phyloP scores from a whole-genome alignment of 371 early-diverging fungal genomes.

The Apophysomyces variabilis region DNA sequence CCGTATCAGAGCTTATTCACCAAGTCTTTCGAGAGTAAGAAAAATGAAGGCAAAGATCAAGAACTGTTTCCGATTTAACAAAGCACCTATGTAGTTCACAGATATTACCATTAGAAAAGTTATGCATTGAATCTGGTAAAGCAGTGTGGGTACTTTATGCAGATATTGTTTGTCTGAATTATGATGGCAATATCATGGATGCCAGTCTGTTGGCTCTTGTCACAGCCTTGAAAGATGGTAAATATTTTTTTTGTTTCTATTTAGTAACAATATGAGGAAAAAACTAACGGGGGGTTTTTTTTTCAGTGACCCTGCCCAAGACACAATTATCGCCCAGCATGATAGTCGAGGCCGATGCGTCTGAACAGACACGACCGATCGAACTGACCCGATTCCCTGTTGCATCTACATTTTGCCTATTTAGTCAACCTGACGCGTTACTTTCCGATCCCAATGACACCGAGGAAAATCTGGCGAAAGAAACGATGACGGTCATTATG shows the following conservation, averaged over 20 bases:
- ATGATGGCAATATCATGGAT: constrained; percentile 92
- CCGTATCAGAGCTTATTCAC: constrained; percentile 79
- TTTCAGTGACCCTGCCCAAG: constrained; percentile 67
- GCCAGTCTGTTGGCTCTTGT: constrained; percentile 82
- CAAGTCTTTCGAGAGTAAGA: constrained; percentile 67
- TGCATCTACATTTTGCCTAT: constrained; percentile 70
- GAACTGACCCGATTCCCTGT: constrained; percentile 59
- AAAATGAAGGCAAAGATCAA: not conserved
- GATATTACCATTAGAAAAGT: constrained; percentile 68
- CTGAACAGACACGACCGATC: constrained; percentile 46
- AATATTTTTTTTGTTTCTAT: constrained; percentile 12
- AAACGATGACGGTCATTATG: constrained; percentile 62
- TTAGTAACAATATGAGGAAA: not conserved
- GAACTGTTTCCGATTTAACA: not conserved
- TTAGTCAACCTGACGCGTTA: constrained; percentile 57
- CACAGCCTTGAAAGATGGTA: constrained; percentile 76
- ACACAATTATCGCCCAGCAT: constrained; percentile 61
- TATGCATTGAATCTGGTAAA: constrained; percentile 84
- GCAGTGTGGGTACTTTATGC: constrained; percentile 91
- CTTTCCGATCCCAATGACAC: constrained; percentile 79
- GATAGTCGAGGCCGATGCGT: constrained; percentile 64
- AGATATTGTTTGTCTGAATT: constrained; percentile 89
- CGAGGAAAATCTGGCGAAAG: constrained; percentile 68
- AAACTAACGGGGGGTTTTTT: not conserved
- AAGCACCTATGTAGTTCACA: constrained; percentile 38